A percentile compares a stretch with the other conserved stretches of the same genome.
Conservation (phyloP, 108 stramenopile species). For the Discostella stelligeroides region DNA sequence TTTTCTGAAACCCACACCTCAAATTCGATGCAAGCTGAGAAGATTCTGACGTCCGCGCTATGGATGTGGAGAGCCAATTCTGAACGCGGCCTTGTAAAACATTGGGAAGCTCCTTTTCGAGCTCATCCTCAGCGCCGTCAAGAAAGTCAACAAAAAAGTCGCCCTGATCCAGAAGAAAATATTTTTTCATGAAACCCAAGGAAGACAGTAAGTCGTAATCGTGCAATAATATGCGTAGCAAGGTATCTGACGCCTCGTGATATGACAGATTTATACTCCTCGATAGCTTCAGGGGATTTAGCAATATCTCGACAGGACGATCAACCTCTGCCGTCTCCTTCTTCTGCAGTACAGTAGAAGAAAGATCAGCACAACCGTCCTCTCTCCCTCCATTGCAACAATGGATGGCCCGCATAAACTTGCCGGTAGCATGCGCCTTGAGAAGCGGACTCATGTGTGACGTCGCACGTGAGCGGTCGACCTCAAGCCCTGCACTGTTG, state of each 20-base stretch:
- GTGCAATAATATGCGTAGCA: conserved; percentile 72
- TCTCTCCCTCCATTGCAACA: conserved; percentile 44
- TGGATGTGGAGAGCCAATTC: conserved; percentile 72
- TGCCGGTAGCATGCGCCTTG: conserved; percentile 87
- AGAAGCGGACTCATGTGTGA: conserved; percentile 44
- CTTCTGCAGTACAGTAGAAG: not conserved
- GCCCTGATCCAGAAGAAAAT: conserved; percentile 97
- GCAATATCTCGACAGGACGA: conserved; percentile 20
- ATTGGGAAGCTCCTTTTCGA: conserved; percentile 57
- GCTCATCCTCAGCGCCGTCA: conserved; percentile 90
- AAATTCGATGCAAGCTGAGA: conserved; percentile 49
- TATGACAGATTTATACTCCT: conserved; percentile 69
- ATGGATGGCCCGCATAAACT: conserved; percentile 93
- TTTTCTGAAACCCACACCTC: conserved; percentile 58
- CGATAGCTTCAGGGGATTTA: conserved; percentile 57
- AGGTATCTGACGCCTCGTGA: conserved; percentile 64
- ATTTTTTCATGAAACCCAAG: conserved; percentile 88
- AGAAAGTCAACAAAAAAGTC: conserved; percentile 97
- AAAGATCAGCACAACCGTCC: not conserved
- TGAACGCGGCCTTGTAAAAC: conserved; percentile 82
- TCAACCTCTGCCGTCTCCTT: conserved; percentile 19
- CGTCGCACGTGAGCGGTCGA: conserved; percentile 36
- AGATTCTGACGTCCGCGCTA: conserved; percentile 39
- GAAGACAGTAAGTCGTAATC: conserved; percentile 66
- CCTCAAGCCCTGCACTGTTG: conserved; percentile 21